Percentiles rank a stretch among this genome's conserved stretches.
phyloP scores from a whole-genome alignment of 306 rosid genomes.

The Rosa lucieae region DNA sequence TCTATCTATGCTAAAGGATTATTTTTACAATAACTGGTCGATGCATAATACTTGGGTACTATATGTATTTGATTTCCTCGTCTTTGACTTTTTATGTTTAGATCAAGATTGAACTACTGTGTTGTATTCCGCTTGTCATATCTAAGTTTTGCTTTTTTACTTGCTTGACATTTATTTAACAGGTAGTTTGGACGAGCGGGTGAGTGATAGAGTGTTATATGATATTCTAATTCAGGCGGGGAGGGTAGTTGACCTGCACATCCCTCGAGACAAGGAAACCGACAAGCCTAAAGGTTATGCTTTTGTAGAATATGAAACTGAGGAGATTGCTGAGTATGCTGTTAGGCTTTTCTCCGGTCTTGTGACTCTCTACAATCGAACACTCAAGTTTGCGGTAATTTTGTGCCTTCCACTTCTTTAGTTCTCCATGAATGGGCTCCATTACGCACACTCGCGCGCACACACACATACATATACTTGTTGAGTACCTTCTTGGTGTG shows the following conservation, averaged over 20 bases:
- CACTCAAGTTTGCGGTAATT: conserved; percentile 82
- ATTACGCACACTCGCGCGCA: not conserved
- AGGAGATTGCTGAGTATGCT: conserved; percentile 84
- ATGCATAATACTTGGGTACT: not conserved
- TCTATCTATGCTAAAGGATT: not conserved
- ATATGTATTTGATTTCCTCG: not conserved
- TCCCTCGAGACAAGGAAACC: conserved; percentile 85
- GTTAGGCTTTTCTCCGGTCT: conserved; percentile 90
- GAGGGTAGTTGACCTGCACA: conserved; percentile 72
- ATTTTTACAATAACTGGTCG: not conserved
- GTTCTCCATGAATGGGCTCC: not conserved
- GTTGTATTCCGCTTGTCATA: not conserved
- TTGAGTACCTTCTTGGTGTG: not conserved
- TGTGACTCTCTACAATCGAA: conserved; percentile 71
- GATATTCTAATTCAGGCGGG: conserved; percentile 90
- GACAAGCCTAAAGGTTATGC: conserved; percentile 78
- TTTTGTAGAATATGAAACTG: conserved; percentile 85
- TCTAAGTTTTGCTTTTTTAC: not conserved
- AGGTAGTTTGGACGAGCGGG: conserved; percentile 95
- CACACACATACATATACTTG: not conserved
- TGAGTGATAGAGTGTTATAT: conserved; percentile 78
- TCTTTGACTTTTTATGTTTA: not conserved
- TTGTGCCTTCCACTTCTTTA: not conserved
- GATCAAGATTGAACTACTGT: not conserved
- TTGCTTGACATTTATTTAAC: conserved; percentile 20